Percentiles rank a stretch among this genome's conserved stretches.
These are phyloP conservation scores for Apiospora aurea DNA, from an alignment of 2,329 filamentous ascomycete species.

Conservation along the genomic window DNA sequence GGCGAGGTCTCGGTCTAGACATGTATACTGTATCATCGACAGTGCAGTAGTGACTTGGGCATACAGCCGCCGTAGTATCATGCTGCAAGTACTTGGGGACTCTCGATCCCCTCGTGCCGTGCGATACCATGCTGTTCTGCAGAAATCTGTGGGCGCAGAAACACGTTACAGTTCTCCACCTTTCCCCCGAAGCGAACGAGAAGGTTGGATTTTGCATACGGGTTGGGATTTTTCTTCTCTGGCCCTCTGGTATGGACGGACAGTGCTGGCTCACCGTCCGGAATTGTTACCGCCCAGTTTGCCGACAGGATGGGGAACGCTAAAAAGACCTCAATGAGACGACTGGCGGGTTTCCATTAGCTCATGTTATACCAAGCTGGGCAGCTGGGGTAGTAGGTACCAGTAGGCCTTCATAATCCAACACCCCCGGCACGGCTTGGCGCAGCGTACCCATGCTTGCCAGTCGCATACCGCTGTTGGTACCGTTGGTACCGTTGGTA, in stretches of 20 bases:
- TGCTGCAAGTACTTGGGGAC: constrained; percentile 1
- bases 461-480: not conserved
- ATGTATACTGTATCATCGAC: constrained; percentile 17
- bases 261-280: constrained; percentile 10
- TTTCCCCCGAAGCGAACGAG: constrained; percentile 9
- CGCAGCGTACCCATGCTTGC: constrained; percentile 6
- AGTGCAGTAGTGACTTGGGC: constrained; percentile 3
- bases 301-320: not conserved
- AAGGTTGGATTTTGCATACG: not conserved
- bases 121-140: constrained; percentile 11
- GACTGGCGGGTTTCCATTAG: constrained; percentile 23
- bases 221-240: not conserved
- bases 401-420: not conserved
- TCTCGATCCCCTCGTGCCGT: constrained; percentile 15
- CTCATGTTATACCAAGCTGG: constrained; percentile 12
- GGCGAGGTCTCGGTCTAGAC: not conserved
- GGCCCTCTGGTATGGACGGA: not conserved
- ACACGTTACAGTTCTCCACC: constrained; percentile 17
- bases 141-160: constrained; percentile 18
- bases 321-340: constrained; percentile 7
- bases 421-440: constrained; percentile 3
- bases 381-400: constrained; percentile 3
- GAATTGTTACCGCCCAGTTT: constrained; percentile 13
- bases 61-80: constrained; percentile 8
- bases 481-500: not conserved